A percentile compares a stretch with the other conserved stretches of the same genome.
phyloP scores from a whole-genome alignment of 805 yeast species.

The Teunomyces gatunensis region DNA sequence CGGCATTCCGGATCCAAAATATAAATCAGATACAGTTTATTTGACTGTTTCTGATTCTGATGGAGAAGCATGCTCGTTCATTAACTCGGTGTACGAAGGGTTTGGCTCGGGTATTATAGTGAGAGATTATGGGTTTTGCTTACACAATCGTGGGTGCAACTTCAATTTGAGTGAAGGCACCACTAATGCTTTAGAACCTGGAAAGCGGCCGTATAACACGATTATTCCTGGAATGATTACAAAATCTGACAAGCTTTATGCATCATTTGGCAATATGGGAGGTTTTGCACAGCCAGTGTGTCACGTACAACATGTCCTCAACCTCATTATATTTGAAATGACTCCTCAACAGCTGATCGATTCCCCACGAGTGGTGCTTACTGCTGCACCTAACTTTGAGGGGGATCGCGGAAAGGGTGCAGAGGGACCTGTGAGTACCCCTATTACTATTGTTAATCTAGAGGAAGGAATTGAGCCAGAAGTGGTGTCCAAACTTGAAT shows the following conservation, averaged over 20 bases:
- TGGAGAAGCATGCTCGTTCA: slow-evolving; percentile 81
- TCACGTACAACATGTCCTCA: slow-evolving; percentile 73
- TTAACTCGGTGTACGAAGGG: slow-evolving; percentile 66
- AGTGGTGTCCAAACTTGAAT: slow-evolving; percentile 44
- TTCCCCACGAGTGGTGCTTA: slow-evolving; percentile 68
- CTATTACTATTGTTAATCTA: slow-evolving; percentile 55
- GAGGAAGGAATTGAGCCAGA: slow-evolving; percentile 61
- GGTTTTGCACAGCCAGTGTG: slow-evolving; percentile 88
- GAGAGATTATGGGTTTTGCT: slow-evolving; percentile 59
- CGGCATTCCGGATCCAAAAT: slow-evolving; percentile 57
- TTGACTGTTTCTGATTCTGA: slow-evolving; percentile 60
- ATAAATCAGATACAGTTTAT: slow-evolving; percentile 70
- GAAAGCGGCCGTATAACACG: slow-evolving; percentile 77
- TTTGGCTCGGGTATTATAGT: slow-evolving; percentile 75
- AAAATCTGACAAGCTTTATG: slow-evolving; percentile 49
- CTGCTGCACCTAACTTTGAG: slow-evolving; percentile 45
- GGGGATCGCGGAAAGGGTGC: slow-evolving; percentile 57
- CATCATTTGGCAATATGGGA: slow-evolving; percentile 82
- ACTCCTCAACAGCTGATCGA: slow-evolving; percentile 75
- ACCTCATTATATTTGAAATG: slow-evolving; percentile 58
- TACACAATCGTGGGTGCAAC: slow-evolving; percentile 77
- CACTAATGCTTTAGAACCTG: slow-evolving; percentile 61
- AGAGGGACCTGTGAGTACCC: slow-evolving; percentile 61
- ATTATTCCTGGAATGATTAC: slow-evolving; percentile 83
- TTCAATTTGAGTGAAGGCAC: slow-evolving; percentile 59